These are phyloP conservation scores for Amanita rubescens DNA, from an alignment of 768 basidiomycete genomes.

Conservation along the genomic window DNA sequence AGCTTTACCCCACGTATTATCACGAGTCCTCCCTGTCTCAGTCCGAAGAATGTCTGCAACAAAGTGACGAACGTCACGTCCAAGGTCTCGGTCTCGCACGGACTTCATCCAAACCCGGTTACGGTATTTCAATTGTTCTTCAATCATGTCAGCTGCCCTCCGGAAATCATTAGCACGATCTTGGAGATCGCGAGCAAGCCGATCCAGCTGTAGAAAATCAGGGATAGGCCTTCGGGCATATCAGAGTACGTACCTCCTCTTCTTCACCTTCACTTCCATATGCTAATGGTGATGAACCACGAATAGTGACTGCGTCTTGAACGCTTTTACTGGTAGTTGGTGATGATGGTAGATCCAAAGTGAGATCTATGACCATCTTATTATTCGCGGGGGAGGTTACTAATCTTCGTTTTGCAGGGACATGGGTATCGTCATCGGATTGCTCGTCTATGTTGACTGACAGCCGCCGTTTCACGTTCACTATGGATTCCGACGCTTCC, in stretches of 20 bases:
- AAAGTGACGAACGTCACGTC: background rate
- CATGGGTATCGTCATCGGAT: background rate
- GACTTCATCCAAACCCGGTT: background rate
- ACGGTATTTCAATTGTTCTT: background rate
- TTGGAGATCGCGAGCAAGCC: background rate
- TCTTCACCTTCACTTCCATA: slow-evolving; percentile 12
- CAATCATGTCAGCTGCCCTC: slow-evolving; percentile 2
- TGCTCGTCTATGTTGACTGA: slow-evolving; percentile 3
- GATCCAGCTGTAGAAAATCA: background rate
- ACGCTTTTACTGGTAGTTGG: background rate
- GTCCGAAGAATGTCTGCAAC: background rate
- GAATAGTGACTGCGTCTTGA: background rate
- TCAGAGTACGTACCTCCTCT: slow-evolving; percentile 8
- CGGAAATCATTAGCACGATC: slow-evolving; percentile 4
- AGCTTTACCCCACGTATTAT: background rate
- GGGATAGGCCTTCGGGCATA: background rate
- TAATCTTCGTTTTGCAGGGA: background rate
- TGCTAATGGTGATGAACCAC: slow-evolving; percentile 8
- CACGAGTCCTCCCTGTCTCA: background rate
- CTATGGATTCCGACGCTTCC: background rate
- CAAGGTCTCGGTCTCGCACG: background rate
- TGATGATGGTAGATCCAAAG: slow-evolving; percentile 1
- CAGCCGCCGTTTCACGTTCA: slow-evolving; percentile 6
- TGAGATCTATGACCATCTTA: slow-evolving; percentile 5
- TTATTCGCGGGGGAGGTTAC: background rate